Percentiles rank a stretch among this genome's conserved stretches.
phyloP scores from a whole-genome alignment of 306 rosid genomes.

The Geum urbanum region DNA sequence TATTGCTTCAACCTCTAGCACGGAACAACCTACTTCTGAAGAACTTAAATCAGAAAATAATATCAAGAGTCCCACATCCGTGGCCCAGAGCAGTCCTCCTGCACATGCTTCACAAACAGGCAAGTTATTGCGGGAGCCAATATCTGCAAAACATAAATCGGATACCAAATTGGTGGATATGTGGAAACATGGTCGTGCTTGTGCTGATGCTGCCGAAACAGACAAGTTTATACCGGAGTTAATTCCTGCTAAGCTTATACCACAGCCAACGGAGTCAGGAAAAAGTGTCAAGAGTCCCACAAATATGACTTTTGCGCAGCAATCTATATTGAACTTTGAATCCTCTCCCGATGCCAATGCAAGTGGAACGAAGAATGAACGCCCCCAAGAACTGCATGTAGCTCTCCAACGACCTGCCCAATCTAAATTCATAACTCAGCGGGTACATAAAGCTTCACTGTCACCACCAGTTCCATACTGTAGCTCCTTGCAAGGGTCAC shows the following conservation, averaged over 20 bases:
- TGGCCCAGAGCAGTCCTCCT: constrained; percentile 34
- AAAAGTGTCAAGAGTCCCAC: constrained; percentile 25
- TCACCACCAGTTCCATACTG: constrained; percentile 49
- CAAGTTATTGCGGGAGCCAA: constrained; percentile 38
- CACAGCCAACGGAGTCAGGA: constrained; percentile 35
- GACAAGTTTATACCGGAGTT: constrained; percentile 39
- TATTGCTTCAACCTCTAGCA: constrained; percentile 30
- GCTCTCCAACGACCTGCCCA: constrained; percentile 51
- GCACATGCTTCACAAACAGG: constrained; percentile 22
- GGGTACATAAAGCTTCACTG: constrained; percentile 45
- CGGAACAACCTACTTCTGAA: constrained; percentile 38
- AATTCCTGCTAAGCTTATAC: constrained; percentile 29
- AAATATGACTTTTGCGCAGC: constrained; percentile 23
- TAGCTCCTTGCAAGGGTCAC: constrained; percentile 62
- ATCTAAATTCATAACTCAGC: constrained; percentile 68
- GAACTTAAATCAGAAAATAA: constrained; percentile 35
- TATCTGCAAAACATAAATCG: constrained; percentile 32
- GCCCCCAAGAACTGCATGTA: constrained; percentile 23
- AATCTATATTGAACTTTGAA: constrained; percentile 28
- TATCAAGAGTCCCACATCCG: constrained; percentile 23
- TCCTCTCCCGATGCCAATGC: constrained; percentile 22
- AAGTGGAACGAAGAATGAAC: constrained; percentile 22
- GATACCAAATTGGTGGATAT: constrained; percentile 30
- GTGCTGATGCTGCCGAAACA: constrained; percentile 28
- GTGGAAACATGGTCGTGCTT: constrained; percentile 37